Conservation (phyloP, 345 rosid genomes). For the Atalantia buxifolia region DNA sequence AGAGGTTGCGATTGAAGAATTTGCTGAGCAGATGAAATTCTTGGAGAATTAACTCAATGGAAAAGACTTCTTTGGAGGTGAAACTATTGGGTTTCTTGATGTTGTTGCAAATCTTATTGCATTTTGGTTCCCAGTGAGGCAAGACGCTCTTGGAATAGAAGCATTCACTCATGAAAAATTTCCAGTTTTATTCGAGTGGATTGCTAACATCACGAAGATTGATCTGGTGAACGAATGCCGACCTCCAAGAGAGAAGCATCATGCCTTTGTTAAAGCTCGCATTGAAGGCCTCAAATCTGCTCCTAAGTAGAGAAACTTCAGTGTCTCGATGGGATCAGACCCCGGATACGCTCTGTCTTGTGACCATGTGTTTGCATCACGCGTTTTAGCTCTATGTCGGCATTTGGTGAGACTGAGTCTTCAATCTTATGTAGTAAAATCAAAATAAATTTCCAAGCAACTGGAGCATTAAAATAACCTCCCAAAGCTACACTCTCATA, state of each 20-base stretch:
- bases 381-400: too few species aligned
- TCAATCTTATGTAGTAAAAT: background rate
- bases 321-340: background rate
- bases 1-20: constrained; percentile 8
- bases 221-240: constrained; percentile 5
- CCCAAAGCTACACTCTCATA: background rate
- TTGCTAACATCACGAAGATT: constrained; percentile 5
- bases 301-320: background rate
- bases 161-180: background rate
- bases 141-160: constrained; percentile 8
- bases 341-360: background rate
- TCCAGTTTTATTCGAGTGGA: constrained; percentile 21
- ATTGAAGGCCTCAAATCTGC: background rate
- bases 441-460: background rate
- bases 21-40: constrained; percentile 11
- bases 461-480: background rate
- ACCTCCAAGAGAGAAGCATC: constrained; percentile 18
- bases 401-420: background rate
- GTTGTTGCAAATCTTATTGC: background rate
- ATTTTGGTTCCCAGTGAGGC: background rate
- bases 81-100: constrained; percentile 19
- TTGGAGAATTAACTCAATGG: constrained; percentile 21
- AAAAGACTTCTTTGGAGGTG: constrained; percentile 21
- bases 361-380: background rate
- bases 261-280: background rate